Evolutionary conservation across 2,329 filamentous ascomycete genomes (phyloP).

Genomic region (Verticillium longisporum): DNA sequence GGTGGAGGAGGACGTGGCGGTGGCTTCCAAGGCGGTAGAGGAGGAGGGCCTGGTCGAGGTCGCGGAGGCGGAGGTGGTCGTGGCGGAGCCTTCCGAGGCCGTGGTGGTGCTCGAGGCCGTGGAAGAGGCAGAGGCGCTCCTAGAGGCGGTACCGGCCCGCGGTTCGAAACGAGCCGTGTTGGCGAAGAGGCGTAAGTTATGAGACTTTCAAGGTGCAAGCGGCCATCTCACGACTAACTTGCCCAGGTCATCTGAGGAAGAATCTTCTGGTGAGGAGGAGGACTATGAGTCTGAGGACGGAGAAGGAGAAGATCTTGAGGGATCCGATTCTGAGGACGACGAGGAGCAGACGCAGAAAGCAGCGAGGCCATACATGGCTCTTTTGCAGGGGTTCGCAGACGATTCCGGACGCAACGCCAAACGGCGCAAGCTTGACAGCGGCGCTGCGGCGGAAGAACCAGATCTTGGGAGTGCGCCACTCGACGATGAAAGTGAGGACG

Average conservation of each 20-base stretch:
- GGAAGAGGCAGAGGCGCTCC: slow-evolving; percentile 11
- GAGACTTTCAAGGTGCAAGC: not conserved
- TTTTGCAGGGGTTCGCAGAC: slow-evolving; percentile 51
- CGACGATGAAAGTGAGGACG: slow-evolving; percentile 14
- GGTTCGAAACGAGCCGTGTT: slow-evolving; percentile 29
- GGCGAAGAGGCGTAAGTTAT: slow-evolving; percentile 32
- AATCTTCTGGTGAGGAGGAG: slow-evolving; percentile 18
- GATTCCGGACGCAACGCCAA: slow-evolving; percentile 41
- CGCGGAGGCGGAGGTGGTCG: slow-evolving; percentile 8
- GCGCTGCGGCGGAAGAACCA: slow-evolving; percentile 16
- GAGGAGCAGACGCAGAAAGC: slow-evolving; percentile 21
- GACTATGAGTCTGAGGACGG: slow-evolving; percentile 29
- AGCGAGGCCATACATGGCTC: slow-evolving; percentile 46
- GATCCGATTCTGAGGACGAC: slow-evolving; percentile 35
- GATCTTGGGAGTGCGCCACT: slow-evolving; percentile 6
- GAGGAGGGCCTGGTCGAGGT: slow-evolving; percentile 2
- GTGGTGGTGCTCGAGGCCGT: slow-evolving; percentile 15
- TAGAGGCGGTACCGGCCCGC: slow-evolving; percentile 21
- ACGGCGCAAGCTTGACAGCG: slow-evolving; percentile 45
- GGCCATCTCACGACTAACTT: not conserved
- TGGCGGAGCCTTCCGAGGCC: not conserved
- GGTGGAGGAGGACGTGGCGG: slow-evolving; percentile 12
- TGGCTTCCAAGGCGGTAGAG: slow-evolving; percentile 6
- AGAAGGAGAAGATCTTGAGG: slow-evolving; percentile 38
- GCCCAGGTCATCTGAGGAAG: slow-evolving; percentile 14